Evolutionary conservation across 345 rosid genomes (phyloP).

Genomic region (Salix arbutifolia): DNA sequence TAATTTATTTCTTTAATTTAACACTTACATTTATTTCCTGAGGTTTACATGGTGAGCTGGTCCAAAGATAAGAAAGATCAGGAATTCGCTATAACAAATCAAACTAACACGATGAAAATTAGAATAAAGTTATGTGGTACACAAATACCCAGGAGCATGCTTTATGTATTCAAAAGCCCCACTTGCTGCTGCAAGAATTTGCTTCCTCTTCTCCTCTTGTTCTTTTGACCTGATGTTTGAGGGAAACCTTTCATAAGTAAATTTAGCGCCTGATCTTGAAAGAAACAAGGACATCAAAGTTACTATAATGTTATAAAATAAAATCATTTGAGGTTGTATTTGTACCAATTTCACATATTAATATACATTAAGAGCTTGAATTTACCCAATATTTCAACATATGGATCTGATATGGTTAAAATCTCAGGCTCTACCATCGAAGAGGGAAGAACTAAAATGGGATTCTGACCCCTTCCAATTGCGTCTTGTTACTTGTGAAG

Average conservation of each 20-base stretch:
- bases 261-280: slow-evolving; percentile 79
- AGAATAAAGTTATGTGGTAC: not conserved
- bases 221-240: slow-evolving; percentile 80
- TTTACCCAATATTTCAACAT: slow-evolving; percentile 67
- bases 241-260: slow-evolving; percentile 95
- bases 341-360: not conserved
- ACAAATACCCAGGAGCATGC: slow-evolving; percentile 55
- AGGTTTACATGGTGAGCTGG: slow-evolving; percentile 37
- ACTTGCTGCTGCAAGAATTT: slow-evolving; percentile 83
- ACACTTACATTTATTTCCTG: too few relatives aligned
- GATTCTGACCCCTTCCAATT: slow-evolving; percentile 92
- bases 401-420: slow-evolving; percentile 83
- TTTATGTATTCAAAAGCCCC: slow-evolving; percentile 82
- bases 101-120: not conserved
- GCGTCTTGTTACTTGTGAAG: slow-evolving; percentile 97
- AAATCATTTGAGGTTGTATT: not conserved
- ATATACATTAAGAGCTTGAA: slow-evolving; percentile 10
- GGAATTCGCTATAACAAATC: not conserved
- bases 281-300: slow-evolving; percentile 14
- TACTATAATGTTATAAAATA: not conserved
- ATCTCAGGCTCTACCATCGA: slow-evolving; percentile 68
- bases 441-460: slow-evolving; percentile 69
- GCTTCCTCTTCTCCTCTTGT: slow-evolving; percentile 90
- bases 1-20: not conserved
- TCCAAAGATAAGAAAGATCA: slow-evolving; percentile 15